Conservation (phyloP, 164 flowering plant genomes). For the Stephania yunnanensis region DNA sequence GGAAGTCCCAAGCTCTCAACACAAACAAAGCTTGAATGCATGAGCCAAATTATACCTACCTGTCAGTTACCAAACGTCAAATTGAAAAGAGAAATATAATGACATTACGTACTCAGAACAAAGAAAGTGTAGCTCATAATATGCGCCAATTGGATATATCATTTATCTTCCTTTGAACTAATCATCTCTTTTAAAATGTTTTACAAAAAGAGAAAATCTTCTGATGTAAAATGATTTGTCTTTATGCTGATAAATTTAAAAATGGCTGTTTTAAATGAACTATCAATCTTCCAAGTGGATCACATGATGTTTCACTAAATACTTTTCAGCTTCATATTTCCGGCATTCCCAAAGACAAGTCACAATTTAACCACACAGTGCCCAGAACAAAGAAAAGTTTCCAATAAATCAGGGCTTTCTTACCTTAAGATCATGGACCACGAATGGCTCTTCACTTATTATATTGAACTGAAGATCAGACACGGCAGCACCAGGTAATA, state of each 20-base stretch:
- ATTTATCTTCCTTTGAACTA: background rate
- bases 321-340: background rate
- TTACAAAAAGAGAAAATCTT: background rate
- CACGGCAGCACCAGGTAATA: conserved; percentile 93
- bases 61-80: too few species aligned
- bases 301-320: background rate
- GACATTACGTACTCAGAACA: too few species aligned
- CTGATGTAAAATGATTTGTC: background rate
- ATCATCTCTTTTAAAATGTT: background rate
- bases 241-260: background rate
- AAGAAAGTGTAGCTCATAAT: too few species aligned
- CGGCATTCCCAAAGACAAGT: background rate
- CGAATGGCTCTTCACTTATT: conserved; percentile 72
- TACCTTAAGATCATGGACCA: conserved; percentile 68
- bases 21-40: too few species aligned
- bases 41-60: too few species aligned
- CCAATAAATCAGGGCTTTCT: conserved; percentile 2
- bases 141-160: background rate
- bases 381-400: background rate
- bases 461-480: conserved; percentile 77
- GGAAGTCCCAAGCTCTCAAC: too few species aligned
- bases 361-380: background rate
- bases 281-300: background rate
- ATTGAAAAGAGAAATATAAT: too few species aligned
- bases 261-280: background rate